Percentiles rank a stretch among this genome's conserved stretches.
Conservation (phyloP, 495 filamentous ascomycete genomes). For the Glarea lozoyensis region DNA sequence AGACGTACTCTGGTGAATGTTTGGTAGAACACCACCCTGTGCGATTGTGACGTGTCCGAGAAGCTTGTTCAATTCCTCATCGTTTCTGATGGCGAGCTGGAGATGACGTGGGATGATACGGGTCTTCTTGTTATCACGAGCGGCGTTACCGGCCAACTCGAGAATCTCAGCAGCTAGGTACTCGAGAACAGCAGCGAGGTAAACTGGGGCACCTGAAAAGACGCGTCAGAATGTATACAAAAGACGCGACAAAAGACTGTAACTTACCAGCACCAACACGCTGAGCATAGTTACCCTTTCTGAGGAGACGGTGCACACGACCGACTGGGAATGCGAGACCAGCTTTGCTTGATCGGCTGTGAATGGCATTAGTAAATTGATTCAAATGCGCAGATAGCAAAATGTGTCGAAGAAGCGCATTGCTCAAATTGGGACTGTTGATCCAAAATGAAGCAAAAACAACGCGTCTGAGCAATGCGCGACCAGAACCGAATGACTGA, state of each 20-base stretch:
- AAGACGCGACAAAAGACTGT: slow-evolving; percentile 4
- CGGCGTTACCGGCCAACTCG: slow-evolving; percentile 96
- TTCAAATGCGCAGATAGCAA: slow-evolving; percentile 5
- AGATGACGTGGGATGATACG: slow-evolving; percentile 99
- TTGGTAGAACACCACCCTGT: slow-evolving; percentile 98
- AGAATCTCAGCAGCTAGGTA: slow-evolving; percentile 98
- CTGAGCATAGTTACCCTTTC: slow-evolving; percentile 99
- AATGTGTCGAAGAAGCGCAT: slow-evolving; percentile 22
- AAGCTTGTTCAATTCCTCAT: slow-evolving; percentile 99
- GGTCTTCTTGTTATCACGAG: slow-evolving; percentile 99
- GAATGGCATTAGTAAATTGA: slow-evolving; percentile 29
- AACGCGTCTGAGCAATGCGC: slow-evolving; percentile 20
- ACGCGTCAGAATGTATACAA: slow-evolving; percentile 25
- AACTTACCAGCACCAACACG: slow-evolving; percentile 89
- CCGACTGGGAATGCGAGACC: slow-evolving; percentile 99
- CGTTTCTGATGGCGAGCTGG: slow-evolving; percentile 98
- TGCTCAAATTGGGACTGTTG: slow-evolving; percentile 7
- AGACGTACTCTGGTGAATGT: slow-evolving; percentile 92
- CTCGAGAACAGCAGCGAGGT: slow-evolving; percentile 96
- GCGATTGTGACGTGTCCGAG: slow-evolving; percentile 98
- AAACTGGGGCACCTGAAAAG: slow-evolving; percentile 79
- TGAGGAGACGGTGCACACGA: slow-evolving; percentile 98
- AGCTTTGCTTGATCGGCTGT: slow-evolving; percentile 95
- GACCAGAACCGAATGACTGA: slow-evolving; percentile 2
- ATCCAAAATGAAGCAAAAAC: slow-evolving; percentile 15